Evolutionary conservation across 2,329 filamentous ascomycete genomes (phyloP), one percentile per base, ranked within the genome.

Genomic region (Trichophaea hybrida): DNA sequence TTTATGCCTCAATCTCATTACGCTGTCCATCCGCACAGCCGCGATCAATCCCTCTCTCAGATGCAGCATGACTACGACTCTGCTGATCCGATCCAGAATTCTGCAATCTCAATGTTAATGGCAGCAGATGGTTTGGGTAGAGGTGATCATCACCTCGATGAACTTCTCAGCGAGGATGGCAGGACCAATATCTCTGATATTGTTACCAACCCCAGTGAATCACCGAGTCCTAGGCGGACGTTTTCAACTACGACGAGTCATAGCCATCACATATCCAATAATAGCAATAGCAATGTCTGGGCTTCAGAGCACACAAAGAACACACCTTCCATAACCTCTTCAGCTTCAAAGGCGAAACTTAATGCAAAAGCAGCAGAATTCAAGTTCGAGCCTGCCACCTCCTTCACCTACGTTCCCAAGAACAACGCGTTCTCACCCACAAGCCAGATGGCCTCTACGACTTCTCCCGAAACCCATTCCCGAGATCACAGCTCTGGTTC

Each of bases 291-390:
- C 1, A 69, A 73, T 2, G 81, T 81, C 8, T 85, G 82, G 82
- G 76, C 76, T 32, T 78, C 82, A 54, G 71, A 73, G 5, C 72
- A 74, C 32, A 74, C 77, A 69, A 87, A 85, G 67, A 76, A 82
- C 2, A 90, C 77, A 13, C 35, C 35, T 17, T 58, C 48, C 13
- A 33, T 15, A 7, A 52, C 57, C 32, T 58, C 59, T 50, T 64
- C 64, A 43, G 55, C 82, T 0, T 59, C 64, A 43, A 72, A 83
- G 48, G 88, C 88, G 0, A 90, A 84, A 66, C 79, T 97, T 67
- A 97, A 97, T 68, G 89, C 94, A 34, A 81, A 85, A 63, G 91
- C 91, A 0, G 86, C 89, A 51, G 88, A 93, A 69, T 96, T 96
- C 76, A 88, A 84, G 67, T 91, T 91, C 72, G 78, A 84, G 58